Conservation (phyloP, 1,139 yeast species). For the Pichia kudriavzevii region DNA sequence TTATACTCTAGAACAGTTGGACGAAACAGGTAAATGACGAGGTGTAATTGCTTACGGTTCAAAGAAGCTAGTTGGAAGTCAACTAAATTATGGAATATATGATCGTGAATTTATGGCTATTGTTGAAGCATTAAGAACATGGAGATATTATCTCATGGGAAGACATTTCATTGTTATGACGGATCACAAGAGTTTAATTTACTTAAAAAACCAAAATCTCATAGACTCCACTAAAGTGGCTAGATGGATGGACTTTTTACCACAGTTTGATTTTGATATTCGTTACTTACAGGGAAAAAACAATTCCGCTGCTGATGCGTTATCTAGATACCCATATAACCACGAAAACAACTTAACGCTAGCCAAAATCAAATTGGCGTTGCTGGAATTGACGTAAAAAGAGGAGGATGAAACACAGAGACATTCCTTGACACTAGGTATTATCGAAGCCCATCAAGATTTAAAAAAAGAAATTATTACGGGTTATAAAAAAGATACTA, state of each 20-base stretch:
- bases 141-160: constrained; percentile 4
- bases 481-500: background rate
- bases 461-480: no score
- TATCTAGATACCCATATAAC: constrained; percentile 1
- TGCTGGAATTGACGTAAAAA: no score
- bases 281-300: constrained; percentile 1
- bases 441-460: no score
- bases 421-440: no score
- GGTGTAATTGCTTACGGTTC: constrained; percentile 5
- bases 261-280: constrained; percentile 4
- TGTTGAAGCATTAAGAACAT: constrained; percentile 4
- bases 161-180: constrained; percentile 3
- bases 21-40: constrained; percentile 1
- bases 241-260: constrained; percentile 7
- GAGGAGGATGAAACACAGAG: no score
- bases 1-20: constrained; percentile 5
- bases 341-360: background rate
- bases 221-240: constrained; percentile 3
- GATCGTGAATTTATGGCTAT: constrained; percentile 5
- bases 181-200: constrained; percentile 3
- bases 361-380: no score
- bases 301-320: constrained; percentile 4
- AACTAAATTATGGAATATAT: constrained; percentile 2
- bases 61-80: constrained; percentile 1
- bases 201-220: constrained; percentile 2